Base-by-base conservation (phyloP, 805 yeast species). In the Candida ponderosae region DNA sequence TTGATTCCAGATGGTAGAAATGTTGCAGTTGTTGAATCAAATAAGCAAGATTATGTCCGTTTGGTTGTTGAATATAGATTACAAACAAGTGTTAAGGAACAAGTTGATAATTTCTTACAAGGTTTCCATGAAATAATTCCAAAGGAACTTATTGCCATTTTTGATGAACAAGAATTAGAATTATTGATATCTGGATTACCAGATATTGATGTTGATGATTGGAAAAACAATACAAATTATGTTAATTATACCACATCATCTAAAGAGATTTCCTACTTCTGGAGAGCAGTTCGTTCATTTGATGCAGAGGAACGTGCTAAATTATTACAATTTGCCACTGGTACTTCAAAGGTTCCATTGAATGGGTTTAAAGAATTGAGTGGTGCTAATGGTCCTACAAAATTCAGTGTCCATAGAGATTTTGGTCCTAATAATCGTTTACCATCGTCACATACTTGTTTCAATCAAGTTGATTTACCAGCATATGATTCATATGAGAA, bases 371-470 rank as follows among this genome's bases (percentile, higher is more conserved):
- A 83, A 48, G 95, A 82, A 49, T 68, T 93, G 43, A 80, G 84
- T 39, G 96, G 97, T 16, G 85, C 88, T 44, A 77, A 78, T 52
- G 97, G 96, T 2, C 70, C 79, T 7, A 77, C 88, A 33, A 85
- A 85, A 53, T 93, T 93, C 60, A 79, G 84, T 43, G 85, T 93
- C 40, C 96, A 87, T 54, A 72, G 94, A 40, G 96, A 86, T 50
- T 88, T 83, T 58, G 95, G 95, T 1, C 62, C 82, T 10, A 74
- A 79, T 7, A 94, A 86, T 39, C 74, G 97, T 43, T 68, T 93
- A 40, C 99, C 99, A 2, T 80, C 95, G 0, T 86, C 97, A 0
- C 98, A 93, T 56, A 93, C 97, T 3, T 93, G 99, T 60, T 90
- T 89, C 68, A 93, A 93, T 61, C 97, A 90, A 61, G 70, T 93